phyloP scores from a whole-genome alignment of 2,329 filamentous ascomycete species.

The Microdochium paspali region DNA sequence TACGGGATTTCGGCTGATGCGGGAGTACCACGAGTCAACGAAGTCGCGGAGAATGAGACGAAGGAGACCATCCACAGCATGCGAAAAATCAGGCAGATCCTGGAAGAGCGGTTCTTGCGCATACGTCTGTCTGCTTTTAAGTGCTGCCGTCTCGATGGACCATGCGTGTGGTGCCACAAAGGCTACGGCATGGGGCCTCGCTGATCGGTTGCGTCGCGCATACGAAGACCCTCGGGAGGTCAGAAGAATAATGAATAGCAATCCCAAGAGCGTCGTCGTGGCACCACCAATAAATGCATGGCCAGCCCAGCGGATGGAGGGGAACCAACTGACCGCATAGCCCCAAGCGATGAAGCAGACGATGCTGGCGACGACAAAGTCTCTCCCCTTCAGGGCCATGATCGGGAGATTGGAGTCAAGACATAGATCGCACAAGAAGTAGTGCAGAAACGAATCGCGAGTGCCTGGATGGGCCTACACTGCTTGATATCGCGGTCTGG shows the following conservation, averaged over 20 bases:
- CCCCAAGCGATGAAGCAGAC: constrained; percentile 81
- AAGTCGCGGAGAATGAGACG: constrained; percentile 74
- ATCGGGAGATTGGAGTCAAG: constrained; percentile 17
- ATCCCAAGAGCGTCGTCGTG: constrained; percentile 41
- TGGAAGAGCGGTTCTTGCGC: constrained; percentile 61
- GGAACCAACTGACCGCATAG: constrained; percentile 73
- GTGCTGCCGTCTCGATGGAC: constrained; percentile 57
- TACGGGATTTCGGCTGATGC: constrained; percentile 69
- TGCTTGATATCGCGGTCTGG: neutral
- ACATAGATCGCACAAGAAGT: neutral
- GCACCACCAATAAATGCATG: constrained; percentile 73
- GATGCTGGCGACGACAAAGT: constrained; percentile 59
- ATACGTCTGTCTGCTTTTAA: constrained; percentile 60
- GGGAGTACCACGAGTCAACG: constrained; percentile 77
- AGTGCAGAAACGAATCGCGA: neutral
- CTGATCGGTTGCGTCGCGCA: constrained; percentile 27
- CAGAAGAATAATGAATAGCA: constrained; percentile 50
- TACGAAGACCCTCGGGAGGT: constrained; percentile 44
- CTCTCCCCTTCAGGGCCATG: constrained; percentile 66
- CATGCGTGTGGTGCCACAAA: constrained; percentile 59
- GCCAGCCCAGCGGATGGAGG: constrained; percentile 72
- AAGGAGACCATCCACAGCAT: constrained; percentile 70
- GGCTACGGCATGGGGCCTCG: constrained; percentile 34
- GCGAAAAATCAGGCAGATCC: constrained; percentile 67
- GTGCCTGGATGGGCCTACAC: neutral